A percentile compares a stretch with the other conserved stretches of the same genome.
Conservation (phyloP, 2,329 filamentous ascomycete genomes). For the Colletotrichum sojae region DNA sequence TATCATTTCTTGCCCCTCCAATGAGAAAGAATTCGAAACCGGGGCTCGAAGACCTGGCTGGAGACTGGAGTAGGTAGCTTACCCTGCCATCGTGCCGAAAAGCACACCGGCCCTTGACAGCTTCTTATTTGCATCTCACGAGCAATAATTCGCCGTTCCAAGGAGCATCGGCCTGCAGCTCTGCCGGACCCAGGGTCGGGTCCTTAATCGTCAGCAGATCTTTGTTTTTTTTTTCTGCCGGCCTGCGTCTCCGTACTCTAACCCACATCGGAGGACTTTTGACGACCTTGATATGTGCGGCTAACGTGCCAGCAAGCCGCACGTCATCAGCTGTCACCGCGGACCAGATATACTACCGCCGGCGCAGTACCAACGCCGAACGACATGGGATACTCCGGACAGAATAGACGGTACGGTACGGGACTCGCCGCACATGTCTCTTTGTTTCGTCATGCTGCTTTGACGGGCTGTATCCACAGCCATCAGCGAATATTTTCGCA, state of each 20-base stretch:
- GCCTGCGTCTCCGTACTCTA: conserved; percentile 15
- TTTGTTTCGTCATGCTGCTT: conserved; percentile 10
- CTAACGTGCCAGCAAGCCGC: conserved; percentile 14
- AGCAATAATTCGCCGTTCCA: conserved; percentile 5
- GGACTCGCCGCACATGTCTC: neutral
- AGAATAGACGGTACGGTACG: neutral
- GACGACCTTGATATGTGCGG: conserved; percentile 25
- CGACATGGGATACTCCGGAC: neutral
- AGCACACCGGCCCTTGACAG: neutral
- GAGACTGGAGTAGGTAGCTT: neutral
- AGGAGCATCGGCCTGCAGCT: neutral
- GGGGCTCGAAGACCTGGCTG: conserved; percentile 6
- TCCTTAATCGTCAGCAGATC: conserved; percentile 19
- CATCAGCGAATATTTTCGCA: conserved; percentile 5
- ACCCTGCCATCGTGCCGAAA: conserved; percentile 4
- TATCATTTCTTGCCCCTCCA: conserved; percentile 29
- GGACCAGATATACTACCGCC: neutral
- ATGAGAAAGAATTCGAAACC: conserved; percentile 8
- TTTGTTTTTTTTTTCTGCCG: neutral
- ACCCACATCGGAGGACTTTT: conserved; percentile 3
- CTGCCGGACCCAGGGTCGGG: conserved; percentile 8
- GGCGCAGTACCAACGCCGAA: neutral
- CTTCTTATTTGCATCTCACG: conserved; percentile 10
- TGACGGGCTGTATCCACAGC: conserved; percentile 8
- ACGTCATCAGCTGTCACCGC: conserved; percentile 4